Evolutionary conservation across 192 early-diverging fungal species (phyloP), one percentile per base, ranked within the genome.

Genomic region (Umbelopsis sp.): DNA sequence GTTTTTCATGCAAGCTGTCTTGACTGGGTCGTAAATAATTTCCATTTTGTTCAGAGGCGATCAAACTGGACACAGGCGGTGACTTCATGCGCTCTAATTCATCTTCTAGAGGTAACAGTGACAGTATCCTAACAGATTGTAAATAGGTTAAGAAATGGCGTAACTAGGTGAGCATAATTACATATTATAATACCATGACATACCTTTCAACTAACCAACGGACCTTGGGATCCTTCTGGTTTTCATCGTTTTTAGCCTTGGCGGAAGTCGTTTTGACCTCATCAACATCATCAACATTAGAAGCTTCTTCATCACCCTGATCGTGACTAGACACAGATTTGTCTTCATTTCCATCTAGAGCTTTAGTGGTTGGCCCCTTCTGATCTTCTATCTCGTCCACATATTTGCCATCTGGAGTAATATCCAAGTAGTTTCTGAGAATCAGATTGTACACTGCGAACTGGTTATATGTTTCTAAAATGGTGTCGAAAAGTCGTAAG

Each of bases 401-500:
- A 29, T 80, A 73, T 22, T 76, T 68, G 14, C 75, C 79, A 20
- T 76, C 75, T 1, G 74, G 68, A 22, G 67, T 65, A 12, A 75
- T 72, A 68, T 77, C 76, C 31, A 83, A 14, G 53, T 83, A 87
- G 71, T 89, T 89, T 56, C 86, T 78, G 25, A 89, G 79, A 9
- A 86, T 80, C 21, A 89, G 74, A 49, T 83, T 87, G 31, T 81
- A 84, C 56, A 81, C 79, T 2, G 83, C 86, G 81, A 89, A 87
- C 69, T 89, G 88, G 70, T 87, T 86, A 69, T 83, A 84, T 1
- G 84, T 87, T 62, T 81, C 74, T 20, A 89, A 70, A 16, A 89
- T 81, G n/a, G 83, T 81, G 70, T 89, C 88, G 69, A 89, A 89
- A 34, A 89, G 75, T 4, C 85, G 83, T 59, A 89, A 73, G 10